Base-by-base conservation (phyloP, 192 early-diverging fungal genomes). In the Chytriomyces hyalinus region DNA sequence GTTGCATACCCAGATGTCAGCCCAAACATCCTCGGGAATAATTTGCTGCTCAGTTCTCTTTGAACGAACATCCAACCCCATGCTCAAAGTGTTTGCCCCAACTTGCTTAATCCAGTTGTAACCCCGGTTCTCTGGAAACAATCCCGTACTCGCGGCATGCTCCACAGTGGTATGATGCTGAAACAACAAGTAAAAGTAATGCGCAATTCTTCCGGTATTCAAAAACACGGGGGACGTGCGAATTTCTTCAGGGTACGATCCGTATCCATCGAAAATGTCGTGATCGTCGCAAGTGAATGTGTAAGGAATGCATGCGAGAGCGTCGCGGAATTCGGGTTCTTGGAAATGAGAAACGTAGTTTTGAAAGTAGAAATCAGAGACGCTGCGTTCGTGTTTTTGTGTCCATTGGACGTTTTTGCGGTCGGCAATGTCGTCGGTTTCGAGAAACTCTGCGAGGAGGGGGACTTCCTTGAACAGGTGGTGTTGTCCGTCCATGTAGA, bases 221-320 rank as follows among this genome's bases (percentile, higher is more conserved):
- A 88, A 85, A 83, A 94, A 92, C 15, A 92, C 89, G 6, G 86
- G 80, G 43, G 90, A 91, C 60, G 83, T 61, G 75, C 92, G 92
- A 79, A 94, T 85, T 48, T 90, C 89, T 62, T 86, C 84, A 0
- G 94, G 94, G 75, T 96, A 96, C 57, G 90, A 92, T 24, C 95
- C 95, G 73, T 90, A 93, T 6, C 94, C 95, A 79, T 96, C 94
- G 6, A 64, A 64, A 11, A 64, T 64, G 36, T 64, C 62, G 22
- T 96, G 94, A 80, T 96, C 94, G 78, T 96, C 94, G 86, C 92
- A 88, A 64, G 90, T 91, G 73, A 91, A 91, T 43, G 91, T 84
- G 26, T 92, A 91, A 53, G 93, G 93, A n/a, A 94, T 88, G 0
- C 88, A 81, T 7, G 93, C 89, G 74, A 93, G 84, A 2, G 93